These are phyloP conservation scores for Diaporthe longicolla DNA, from an alignment of 2,329 filamentous ascomycete species.

Conservation along the genomic window DNA sequence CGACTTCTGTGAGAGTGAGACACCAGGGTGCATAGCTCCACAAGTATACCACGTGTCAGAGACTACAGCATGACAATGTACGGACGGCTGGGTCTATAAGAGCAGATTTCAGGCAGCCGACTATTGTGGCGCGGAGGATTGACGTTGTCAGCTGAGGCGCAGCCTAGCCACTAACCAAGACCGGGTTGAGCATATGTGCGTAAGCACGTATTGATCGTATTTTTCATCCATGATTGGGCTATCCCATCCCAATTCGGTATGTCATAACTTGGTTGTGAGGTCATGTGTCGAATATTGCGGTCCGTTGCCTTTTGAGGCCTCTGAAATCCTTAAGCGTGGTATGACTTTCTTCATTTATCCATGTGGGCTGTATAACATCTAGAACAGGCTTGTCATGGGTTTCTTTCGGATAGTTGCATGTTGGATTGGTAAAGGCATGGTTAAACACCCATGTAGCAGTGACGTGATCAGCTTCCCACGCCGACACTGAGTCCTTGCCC, in stretches of 20 bases:
- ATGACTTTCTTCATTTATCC: neutral
- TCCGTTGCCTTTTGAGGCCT: neutral
- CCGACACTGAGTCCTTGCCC: no score
- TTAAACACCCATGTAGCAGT: no score
- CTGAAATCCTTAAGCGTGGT: neutral
- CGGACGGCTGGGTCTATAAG: neutral
- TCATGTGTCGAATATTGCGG: neutral
- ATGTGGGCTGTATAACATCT: neutral
- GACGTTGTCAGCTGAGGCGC: slow-evolving; percentile 18
- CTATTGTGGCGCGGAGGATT: neutral
- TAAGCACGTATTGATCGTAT: slow-evolving; percentile 12
- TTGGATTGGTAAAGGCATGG: no score
- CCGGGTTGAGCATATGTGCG: neutral
- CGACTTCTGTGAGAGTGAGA: neutral
- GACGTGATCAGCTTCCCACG: no score
- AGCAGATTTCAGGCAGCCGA: slow-evolving; percentile 6
- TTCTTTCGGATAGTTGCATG: no score
- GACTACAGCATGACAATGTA: neutral
- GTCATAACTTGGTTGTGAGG: neutral
- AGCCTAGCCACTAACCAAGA: neutral
- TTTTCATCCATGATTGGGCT: neutral
- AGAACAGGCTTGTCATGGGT: no score
- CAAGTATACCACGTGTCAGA: neutral
- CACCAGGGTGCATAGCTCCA: neutral
- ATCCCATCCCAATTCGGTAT: neutral